Evolutionary conservation across 2,329 filamentous ascomycete species (phyloP), one percentile per base, ranked within the genome.

Genomic region (Chalaropsis thielavioides): DNA sequence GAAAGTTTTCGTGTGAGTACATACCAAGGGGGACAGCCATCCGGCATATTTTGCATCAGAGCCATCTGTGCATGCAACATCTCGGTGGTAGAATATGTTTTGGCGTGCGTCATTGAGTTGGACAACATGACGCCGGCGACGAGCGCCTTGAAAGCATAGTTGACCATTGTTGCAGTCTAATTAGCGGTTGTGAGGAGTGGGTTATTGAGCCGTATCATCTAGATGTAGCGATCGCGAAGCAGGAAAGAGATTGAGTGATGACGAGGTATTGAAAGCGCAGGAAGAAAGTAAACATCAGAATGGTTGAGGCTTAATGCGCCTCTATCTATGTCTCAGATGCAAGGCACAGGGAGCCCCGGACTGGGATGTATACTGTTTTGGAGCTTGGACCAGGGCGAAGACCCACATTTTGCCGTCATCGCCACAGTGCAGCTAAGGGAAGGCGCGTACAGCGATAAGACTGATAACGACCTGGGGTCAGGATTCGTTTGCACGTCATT

Each of bases 11-110:
- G 66, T 61, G 70, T 65, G 67, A 54, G 69, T 13, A 75, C 77
- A 70, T 75, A 88, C 85, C 85, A 94, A 72, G 89, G 89, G 63
- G 89, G 89, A 73, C 90, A 94, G 71, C 87, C 84, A 68, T 83
- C 82, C 6, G 90, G 88, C 61, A 89, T 83, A 71, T 88, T 85
- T 69, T 84, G 87, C 76, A 89, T 83, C 59, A 92, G 76, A 44
- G 86, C 82, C 72, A 91, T 79, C 72, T 88, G 83, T 51, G 83
- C 83, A 70, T 79, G 83, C 72, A 83, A 77, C 76, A 81, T 83
- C 69, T 84, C 82, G 68, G 80, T 73, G 54, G 82, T 79, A 19
- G 83, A 83, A 70, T 83, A 85, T 72, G 85, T 87, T 62, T 81
- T 80, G 63, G 65, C 65, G 22, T 58, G 22, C 22, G 60, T 24